Base-by-base conservation (phyloP, 2,329 filamentous ascomycete species). In the Pezicula rhizophila region DNA sequence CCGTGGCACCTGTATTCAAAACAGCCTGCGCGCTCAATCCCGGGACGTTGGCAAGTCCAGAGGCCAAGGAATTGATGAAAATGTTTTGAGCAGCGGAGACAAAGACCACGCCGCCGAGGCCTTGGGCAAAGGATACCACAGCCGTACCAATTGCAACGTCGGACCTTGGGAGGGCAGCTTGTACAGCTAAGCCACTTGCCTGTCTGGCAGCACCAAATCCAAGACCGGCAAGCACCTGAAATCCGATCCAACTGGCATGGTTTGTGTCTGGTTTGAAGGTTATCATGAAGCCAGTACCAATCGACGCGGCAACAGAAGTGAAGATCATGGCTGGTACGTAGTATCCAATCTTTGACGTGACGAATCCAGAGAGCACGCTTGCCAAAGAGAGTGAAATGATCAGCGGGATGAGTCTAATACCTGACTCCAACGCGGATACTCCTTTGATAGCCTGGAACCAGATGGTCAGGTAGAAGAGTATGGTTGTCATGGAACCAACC, bases 281-380 rank as follows among this genome's bases (percentile, higher is more conserved):
- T 0, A 76, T 74, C 50, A 81, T 68, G 51, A 81, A 68, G 23
- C 75, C 77, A 77, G 72, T 50, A 1, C 59, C 42, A 18, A 35
- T 34, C 1, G 18, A 12, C n/a, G 20, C 15, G 51, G 82, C 58
- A 42, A 66, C 68, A 5, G 76, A 71, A 11, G 71, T 70, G 14
- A 72, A 31, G 15, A 80, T 64, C 74, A 80, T 78, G 20, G 73
- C 70, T 0, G 80, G 79, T 1, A 77, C 71, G 54, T 82, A 83
- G 61, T 82, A 82, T 33, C 80, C 80, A 31, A 78, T 67, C 8
- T 4, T 23, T 5, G 25, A 18, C 5, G 35, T 25, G 10, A 14
- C 17, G 17, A 6, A 6, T 25, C 45, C 45, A 33, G 48, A 17
- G 12, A 50, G 5, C 4, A 38, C 31, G 14, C 26, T 17, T 5